Evolutionary conservation across 768 basidiomycete species (phyloP).

Genomic region (Termitomyces sp.): DNA sequence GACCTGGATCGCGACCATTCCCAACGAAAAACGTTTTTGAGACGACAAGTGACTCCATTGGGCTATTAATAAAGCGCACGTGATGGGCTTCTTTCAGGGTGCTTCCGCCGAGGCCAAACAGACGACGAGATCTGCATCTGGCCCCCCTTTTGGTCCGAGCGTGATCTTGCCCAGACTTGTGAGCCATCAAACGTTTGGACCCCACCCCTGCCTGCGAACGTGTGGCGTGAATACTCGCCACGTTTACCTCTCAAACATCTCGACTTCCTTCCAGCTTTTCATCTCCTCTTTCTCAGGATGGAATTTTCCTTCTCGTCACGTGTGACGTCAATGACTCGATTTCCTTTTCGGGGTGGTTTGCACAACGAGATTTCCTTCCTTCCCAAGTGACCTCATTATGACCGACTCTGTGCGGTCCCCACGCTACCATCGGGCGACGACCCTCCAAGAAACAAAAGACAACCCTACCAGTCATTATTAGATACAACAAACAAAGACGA

Average conservation of each 20-base stretch:
- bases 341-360: not conserved
- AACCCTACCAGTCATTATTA: not conserved
- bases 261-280: not conserved
- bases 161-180: slow-evolving; percentile 11
- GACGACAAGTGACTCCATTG: slow-evolving; percentile 25
- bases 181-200: slow-evolving; percentile 27
- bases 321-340: slow-evolving; percentile 8
- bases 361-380: not conserved
- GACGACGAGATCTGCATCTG: slow-evolving; percentile 9
- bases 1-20: slow-evolving; percentile 28
- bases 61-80: slow-evolving; percentile 18
- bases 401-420: not conserved
- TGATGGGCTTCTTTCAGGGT: slow-evolving; percentile 13
- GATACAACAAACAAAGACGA: not conserved
- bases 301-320: slow-evolving; percentile 3
- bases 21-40: slow-evolving; percentile 29
- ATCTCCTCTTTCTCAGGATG: not conserved
- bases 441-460: not conserved
- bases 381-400: not conserved
- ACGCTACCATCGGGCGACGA: not conserved
- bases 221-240: slow-evolving; percentile 22
- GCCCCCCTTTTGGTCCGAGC: not conserved
- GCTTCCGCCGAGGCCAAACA: slow-evolving; percentile 12
- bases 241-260: slow-evolving; percentile 7
- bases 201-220: slow-evolving; percentile 16